Percentiles rank a stretch among this genome's conserved stretches.
These are phyloP conservation scores for Taxawa tesnikishii DNA, from an alignment of 2,329 filamentous ascomycete genomes.

Conservation along the genomic window DNA sequence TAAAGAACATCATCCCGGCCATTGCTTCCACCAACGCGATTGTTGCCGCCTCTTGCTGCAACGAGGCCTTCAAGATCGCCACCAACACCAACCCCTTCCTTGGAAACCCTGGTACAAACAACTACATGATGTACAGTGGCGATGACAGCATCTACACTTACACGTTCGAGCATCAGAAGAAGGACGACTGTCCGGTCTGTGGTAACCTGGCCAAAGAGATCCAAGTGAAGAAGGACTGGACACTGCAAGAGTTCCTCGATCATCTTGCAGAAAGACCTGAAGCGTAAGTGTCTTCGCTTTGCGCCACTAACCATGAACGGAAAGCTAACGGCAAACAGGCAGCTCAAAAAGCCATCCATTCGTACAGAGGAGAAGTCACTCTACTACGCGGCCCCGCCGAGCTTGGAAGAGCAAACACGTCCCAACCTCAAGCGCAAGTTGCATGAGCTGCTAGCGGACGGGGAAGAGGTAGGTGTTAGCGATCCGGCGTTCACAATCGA, in stretches of 20 bases:
- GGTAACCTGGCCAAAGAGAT: constrained; percentile 70
- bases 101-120: constrained; percentile 54
- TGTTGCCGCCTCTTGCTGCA: constrained; percentile 89
- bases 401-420: constrained; percentile 72
- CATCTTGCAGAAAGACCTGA: constrained; percentile 73
- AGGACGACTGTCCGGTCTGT: constrained; percentile 89
- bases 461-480: constrained; percentile 83
- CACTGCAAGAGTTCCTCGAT: constrained; percentile 74
- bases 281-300: constrained; percentile 31
- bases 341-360: constrained; percentile 87
- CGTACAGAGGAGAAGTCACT: constrained; percentile 70
- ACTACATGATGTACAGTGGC: constrained; percentile 99
- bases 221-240: constrained; percentile 55
- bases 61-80: constrained; percentile 90
- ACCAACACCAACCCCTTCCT: constrained; percentile 72
- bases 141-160: constrained; percentile 95
- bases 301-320: neutral
- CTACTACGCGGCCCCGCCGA: constrained; percentile 76
- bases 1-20: constrained; percentile 98
- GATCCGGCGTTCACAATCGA: constrained; percentile 78
- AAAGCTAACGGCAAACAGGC: constrained; percentile 24
- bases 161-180: constrained; percentile 90
- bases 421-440: constrained; percentile 72
- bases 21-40: constrained; percentile 98
- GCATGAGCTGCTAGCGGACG: constrained; percentile 61